Base-by-base conservation (phyloP, 345 rosid genomes). In the Theobroma cacao region DNA sequence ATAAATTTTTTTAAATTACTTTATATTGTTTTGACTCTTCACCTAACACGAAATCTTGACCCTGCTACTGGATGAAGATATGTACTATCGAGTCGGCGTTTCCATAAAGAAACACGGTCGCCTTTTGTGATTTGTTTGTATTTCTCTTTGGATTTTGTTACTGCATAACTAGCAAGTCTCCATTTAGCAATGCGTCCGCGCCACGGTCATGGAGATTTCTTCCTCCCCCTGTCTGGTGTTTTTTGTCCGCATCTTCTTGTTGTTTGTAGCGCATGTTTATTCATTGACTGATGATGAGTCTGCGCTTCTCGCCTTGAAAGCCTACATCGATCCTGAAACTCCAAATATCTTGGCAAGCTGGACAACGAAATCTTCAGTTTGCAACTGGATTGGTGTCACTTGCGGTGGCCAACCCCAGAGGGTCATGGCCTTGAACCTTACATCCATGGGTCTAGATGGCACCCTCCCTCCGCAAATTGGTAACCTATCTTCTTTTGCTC, bases 301-400 rank as follows among this genome's bases (percentile, higher is more conserved):
- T 26, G 63, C 79, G 7, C 84, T 78, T 52, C 66, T 78, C 5
- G 77, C 80, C 20, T 24, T 77, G 50, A 75, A 62, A 69, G 71
- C 69, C 30, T 50, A 63, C 13, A 63, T 80, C 66, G 31, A 20
- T 63, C 7, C n/a, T 22, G 80, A 75, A 38, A 66, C 72, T 52
- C 24, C 20, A 9, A 58, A 59, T 36, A 0, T 45, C 5, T 71
- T 84, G 74, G 77, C 82, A 22, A 20, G 28, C 28, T 81, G 80
- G 84, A 56, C 84, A 0, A 6, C 69, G 4, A 28, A 53, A 11
- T 7, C 73, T 18, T 61, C 77, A 11, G 79, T 80, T 13, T 83
- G 83, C 64, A 53, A 43, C 52, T 83, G 83, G 83, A 15, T 74
- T n/a, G 86, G 83, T 1, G 30, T 80, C 5, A 67, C 64, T 62